A percentile compares a stretch with the other conserved stretches of the same genome.
phyloP scores from a whole-genome alignment of 169 alveolate genomes.

The Plasmodium fragile region DNA sequence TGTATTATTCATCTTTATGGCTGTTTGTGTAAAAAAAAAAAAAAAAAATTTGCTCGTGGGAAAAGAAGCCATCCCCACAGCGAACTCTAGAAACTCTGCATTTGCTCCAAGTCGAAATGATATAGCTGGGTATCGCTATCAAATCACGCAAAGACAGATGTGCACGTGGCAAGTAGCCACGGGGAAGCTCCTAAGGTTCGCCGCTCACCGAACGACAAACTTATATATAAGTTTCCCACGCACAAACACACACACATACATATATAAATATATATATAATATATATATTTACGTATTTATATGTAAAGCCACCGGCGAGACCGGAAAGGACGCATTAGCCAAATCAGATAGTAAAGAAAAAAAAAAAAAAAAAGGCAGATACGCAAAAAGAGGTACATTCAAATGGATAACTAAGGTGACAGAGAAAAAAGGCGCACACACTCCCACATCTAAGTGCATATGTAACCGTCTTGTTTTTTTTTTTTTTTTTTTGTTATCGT shows the following conservation, averaged over 20 bases:
- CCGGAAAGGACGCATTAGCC: neutral
- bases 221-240: neutral
- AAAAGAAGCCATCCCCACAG: neutral
- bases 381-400: neutral
- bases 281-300: no score
- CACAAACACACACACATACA: neutral
- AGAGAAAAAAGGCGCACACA: neutral
- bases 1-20: neutral
- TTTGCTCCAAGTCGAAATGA: neutral
- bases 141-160: neutral
- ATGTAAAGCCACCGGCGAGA: neutral
- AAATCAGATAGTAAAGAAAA: neutral
- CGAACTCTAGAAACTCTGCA: neutral
- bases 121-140: neutral
- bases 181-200: neutral
- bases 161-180: neutral
- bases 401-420: neutral
- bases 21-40: neutral
- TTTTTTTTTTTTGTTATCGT: no score
- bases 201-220: neutral
- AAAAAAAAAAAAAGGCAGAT: neutral
- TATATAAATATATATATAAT: neutral
- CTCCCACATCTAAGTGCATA: neutral
- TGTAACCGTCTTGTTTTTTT: neutral
- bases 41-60: neutral